Evolutionary conservation across 371 early-diverging fungal genomes (phyloP), one percentile per base, ranked within the genome.

Genomic region (Mycotypha africana): DNA sequence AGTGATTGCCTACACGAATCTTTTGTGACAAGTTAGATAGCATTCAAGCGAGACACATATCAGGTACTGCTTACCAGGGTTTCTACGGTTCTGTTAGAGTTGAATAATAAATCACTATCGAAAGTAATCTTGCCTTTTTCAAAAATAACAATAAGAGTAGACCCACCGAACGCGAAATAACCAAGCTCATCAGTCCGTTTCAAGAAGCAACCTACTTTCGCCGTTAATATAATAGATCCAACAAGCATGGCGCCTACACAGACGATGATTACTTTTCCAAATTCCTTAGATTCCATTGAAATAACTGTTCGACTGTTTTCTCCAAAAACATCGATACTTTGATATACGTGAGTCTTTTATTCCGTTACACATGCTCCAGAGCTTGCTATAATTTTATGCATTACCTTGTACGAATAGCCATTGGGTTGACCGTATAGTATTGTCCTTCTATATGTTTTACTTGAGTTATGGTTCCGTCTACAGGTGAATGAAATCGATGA

Each of bases 341-440:
- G 40, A 28, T 28, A 28, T 6, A 28, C 12, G 8, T 28, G 8
- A 8, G 30, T 28, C 12, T 8, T 28, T 28, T 12, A 8, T 28
- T 33, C 15, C 15, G 11, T 28, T 28, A 28, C 28, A 28, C 28
- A 28, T 8, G 5, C 8, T 5, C 11, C 28, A 28, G 11, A 1
- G 31, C 7, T 1, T n/a, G 1, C 26, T 30, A 31, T 3, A 39
- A 16, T 20, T 4, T 23, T 68, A 15, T 19, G 52, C 41, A 36
- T 60, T 63, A 77, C 60, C 65, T 67, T n/a, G 79, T 79, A 31
- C 87, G 65, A 36, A 91, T 81, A n/a, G 93, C 88, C 88, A 93
- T 89, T 16, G 40, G 23, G 21, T 38, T 60, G 37, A 60, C 65
- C 24, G 65, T 65, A 38, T 53, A 66, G 17, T 66, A 66, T 19